Evolutionary conservation across 768 basidiomycete species (phyloP).

Genomic region (Suillus subaureus): DNA sequence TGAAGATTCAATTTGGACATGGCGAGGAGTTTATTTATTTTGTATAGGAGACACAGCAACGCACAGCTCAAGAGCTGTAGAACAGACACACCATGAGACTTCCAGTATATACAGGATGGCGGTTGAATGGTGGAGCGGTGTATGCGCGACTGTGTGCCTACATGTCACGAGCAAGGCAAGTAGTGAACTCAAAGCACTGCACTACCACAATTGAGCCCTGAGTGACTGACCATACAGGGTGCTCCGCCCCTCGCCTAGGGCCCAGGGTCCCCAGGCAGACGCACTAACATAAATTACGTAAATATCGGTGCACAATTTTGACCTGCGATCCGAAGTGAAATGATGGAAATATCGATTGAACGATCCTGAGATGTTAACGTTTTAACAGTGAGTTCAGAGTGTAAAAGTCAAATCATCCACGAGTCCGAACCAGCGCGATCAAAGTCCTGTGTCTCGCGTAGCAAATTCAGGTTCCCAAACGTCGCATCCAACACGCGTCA

Average conservation of each 20-base stretch:
- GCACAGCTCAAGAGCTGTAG: constrained; percentile 1
- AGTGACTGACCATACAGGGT: too few relatives aligned
- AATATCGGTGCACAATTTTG: not conserved
- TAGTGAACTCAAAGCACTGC: too few relatives aligned
- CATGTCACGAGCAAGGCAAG: too few relatives aligned
- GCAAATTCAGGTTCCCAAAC: constrained; percentile 37
- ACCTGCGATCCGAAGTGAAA: not conserved
- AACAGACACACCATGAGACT: not conserved
- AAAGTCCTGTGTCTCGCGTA: not conserved
- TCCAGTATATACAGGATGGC: not conserved
- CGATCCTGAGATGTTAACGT: not conserved
- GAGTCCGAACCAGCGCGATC: not conserved
- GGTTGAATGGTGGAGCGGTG: too few relatives aligned
- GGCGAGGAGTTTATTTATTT: not conserved
- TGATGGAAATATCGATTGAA: not conserved
- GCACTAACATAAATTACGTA: not conserved
- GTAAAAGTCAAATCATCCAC: too few relatives aligned
- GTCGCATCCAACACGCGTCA: constrained; percentile 48
- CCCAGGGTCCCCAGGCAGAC: too few relatives aligned
- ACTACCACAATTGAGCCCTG: too few relatives aligned
- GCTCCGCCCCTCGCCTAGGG: too few relatives aligned
- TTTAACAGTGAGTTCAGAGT: not conserved
- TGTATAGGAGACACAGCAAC: not conserved
- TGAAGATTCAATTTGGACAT: not conserved
- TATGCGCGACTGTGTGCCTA: too few relatives aligned